Evolutionary conservation across 2,329 filamentous ascomycete genomes (phyloP).

Genomic region (Uncinocarpus reesii): DNA sequence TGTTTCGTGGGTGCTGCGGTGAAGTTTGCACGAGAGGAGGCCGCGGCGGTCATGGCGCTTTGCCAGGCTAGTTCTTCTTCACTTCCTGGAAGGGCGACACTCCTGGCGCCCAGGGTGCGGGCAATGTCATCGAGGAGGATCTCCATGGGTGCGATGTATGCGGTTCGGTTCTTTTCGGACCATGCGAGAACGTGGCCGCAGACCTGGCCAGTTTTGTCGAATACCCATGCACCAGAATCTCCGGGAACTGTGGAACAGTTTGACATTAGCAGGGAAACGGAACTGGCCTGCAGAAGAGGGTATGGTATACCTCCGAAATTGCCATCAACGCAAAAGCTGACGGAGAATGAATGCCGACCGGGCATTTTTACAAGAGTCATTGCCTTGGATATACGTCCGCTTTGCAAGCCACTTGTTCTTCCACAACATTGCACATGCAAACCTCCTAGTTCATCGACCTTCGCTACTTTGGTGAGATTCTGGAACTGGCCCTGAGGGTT

Average conservation of each 20-base stretch:
- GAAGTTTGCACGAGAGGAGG: background rate
- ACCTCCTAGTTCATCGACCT: slow-evolving; percentile 53
- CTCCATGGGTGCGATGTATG: slow-evolving; percentile 94
- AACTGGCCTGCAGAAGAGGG: slow-evolving; percentile 20
- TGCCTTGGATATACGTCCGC: slow-evolving; percentile 63
- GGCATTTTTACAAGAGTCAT: slow-evolving; percentile 81
- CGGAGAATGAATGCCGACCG: slow-evolving; percentile 68
- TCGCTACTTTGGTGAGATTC: slow-evolving; percentile 48
- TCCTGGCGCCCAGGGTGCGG: slow-evolving; percentile 58
- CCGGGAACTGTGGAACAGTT: slow-evolving; percentile 52
- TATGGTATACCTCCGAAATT: slow-evolving; percentile 44
- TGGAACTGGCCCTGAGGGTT: background rate
- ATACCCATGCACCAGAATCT: slow-evolving; percentile 87
- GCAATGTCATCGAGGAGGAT: slow-evolving; percentile 77
- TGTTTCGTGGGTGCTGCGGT: slow-evolving; percentile 3
- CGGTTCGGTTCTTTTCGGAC: slow-evolving; percentile 67
- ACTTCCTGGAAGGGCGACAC: slow-evolving; percentile 58
- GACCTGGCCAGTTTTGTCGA: slow-evolving; percentile 70
- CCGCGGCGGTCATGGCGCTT: slow-evolving; percentile 2
- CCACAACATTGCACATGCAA: slow-evolving; percentile 79
- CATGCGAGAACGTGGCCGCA: slow-evolving; percentile 87
- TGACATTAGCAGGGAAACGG: slow-evolving; percentile 7
- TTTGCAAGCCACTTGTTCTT: slow-evolving; percentile 73
- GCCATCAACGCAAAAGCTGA: slow-evolving; percentile 55
- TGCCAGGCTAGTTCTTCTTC: slow-evolving; percentile 20